phyloP scores from a whole-genome alignment of 768 basidiomycete species.

The Daedalea quercina region DNA sequence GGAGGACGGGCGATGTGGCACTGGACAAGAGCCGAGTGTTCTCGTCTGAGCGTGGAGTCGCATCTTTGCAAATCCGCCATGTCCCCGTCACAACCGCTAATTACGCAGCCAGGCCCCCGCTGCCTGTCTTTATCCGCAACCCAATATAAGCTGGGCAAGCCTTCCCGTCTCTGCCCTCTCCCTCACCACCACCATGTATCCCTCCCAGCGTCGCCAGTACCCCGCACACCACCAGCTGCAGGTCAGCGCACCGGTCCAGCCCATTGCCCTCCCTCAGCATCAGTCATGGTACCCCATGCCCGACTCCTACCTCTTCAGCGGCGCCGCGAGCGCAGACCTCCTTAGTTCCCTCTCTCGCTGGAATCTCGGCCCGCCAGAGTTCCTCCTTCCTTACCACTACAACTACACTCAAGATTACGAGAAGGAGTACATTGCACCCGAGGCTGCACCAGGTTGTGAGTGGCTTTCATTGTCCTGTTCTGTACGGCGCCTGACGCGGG shows the following conservation, averaged over 20 bases:
- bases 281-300: conserved; percentile 3
- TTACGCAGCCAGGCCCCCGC: background rate
- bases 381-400: conserved; percentile 13
- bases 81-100: background rate
- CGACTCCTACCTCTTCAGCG: conserved; percentile 5
- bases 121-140: too few species aligned
- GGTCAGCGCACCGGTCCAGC: background rate
- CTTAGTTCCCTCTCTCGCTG: conserved; percentile 9
- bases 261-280: conserved; percentile 6
- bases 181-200: conserved; percentile 4
- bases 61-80: background rate
- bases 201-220: background rate
- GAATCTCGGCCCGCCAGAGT: conserved; percentile 10
- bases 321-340: conserved; percentile 7
- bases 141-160: background rate
- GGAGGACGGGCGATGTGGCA: background rate
- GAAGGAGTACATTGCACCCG: conserved; percentile 4
- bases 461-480: background rate
- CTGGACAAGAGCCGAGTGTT: background rate
- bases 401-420: conserved; percentile 10
- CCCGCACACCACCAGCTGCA: background rate
- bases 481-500: background rate
- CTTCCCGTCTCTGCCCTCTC: conserved; percentile 1
- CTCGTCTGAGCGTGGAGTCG: background rate
- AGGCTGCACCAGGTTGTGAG: conserved; percentile 20